Evolutionary conservation across 192 early-diverging fungal species (phyloP).

Genomic region (Rhizophagus clarus): DNA sequence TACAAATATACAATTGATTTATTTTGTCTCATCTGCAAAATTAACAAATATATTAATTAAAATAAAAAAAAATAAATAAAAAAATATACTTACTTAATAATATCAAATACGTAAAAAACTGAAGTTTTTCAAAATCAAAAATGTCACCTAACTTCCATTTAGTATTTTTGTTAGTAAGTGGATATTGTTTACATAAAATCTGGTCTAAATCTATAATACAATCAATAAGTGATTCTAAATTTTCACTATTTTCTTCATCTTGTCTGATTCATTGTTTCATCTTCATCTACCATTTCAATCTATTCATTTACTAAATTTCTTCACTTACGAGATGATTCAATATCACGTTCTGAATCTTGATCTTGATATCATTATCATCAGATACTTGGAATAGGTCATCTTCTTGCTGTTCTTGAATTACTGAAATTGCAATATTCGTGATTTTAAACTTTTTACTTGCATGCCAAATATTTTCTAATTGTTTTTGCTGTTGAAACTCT

Average conservation of each 20-base stretch:
- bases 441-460: not conserved
- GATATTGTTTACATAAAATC: not conserved
- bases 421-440: not conserved
- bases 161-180: not conserved
- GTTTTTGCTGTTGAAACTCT: no score
- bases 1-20: no score
- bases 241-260: not conserved
- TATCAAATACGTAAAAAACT: not conserved
- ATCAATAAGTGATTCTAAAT: not conserved
- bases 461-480: not conserved
- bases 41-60: no score
- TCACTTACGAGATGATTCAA: not conserved
- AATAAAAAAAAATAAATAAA: not conserved
- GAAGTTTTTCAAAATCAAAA: not conserved
- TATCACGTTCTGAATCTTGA: not conserved
- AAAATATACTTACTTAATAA: not conserved
- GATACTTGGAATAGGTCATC: not conserved
- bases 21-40: no score
- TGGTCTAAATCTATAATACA: not conserved
- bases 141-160: not conserved
- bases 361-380: not conserved
- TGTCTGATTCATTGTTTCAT: not conserved
- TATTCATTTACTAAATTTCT: not conserved
- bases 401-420: not conserved
- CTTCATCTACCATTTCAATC: not conserved